Base-by-base conservation (phyloP, 2,329 filamentous ascomycete genomes). In the Aspergillus bombycis region DNA sequence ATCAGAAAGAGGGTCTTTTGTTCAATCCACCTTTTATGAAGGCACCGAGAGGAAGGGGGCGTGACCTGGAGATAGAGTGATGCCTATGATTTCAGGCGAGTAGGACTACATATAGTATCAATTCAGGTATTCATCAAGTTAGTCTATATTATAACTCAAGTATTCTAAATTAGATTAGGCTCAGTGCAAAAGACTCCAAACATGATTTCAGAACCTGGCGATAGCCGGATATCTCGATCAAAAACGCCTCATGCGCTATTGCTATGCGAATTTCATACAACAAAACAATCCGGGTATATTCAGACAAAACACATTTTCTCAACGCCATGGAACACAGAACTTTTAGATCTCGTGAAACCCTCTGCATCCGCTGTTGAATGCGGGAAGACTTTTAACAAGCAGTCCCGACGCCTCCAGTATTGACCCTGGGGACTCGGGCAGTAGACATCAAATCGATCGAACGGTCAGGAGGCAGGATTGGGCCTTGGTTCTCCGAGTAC, bases 271-370 rank as follows among this genome's bases (percentile, higher is more conserved):
- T 52, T 14, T 19, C 28, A 53, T 28, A 28, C 32, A 36, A 26
- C 12, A 55, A 55, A 55, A 38, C 12, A 41, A 38, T 16, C n/a
- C 52, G 52, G 52, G 52, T 55, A 55, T 55, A 55, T 55, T 26
- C 30, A 38, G 4, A 55, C 19, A 34, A 54, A 26, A 14, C 7
- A 48, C 5, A 21, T 53, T 26, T 23, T 34, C 48, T 14, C n/a
- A 55, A 38, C 52, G 52, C 52, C 52, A 23, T 38, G 52, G 9
- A 38, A 55, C 23, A 32, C 38, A 16, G 23, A 34, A 55, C 32
- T 55, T 55, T 55, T 55, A 8, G 38, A 55, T 41, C 34, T 55
- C 32, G 32, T 55, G 19, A 54, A 36, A 16, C 34, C 14, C 16
- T 11, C 10, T 23, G 19, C 32, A 21, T 11, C 19, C 19, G 5